These are phyloP conservation scores for Gomphus sp. DNA, from an alignment of 1,284 basidiomycete genomes.

Conservation along the genomic window DNA sequence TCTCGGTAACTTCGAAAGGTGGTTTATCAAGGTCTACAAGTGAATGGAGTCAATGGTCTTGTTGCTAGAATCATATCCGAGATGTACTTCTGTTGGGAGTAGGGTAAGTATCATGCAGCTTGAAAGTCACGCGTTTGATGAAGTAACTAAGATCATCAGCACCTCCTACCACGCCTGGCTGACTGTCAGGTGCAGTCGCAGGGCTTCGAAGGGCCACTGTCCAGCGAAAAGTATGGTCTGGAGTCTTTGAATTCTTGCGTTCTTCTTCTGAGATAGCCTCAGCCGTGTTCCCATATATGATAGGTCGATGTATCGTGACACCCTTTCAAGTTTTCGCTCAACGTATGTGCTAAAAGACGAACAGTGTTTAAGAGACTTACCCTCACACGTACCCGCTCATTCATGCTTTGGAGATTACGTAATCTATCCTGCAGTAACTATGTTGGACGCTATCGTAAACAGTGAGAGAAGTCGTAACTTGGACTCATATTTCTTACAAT, in stretches of 20 bases:
- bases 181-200: slow-evolving; percentile 42
- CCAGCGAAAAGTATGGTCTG: slow-evolving; percentile 94
- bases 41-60: background rate
- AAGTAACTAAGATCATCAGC: slow-evolving; percentile 84
- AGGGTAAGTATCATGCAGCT: slow-evolving; percentile 94
- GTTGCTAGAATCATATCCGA: slow-evolving; percentile 3
- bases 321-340: slow-evolving; percentile 43
- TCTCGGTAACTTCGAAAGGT: slow-evolving; percentile 93
- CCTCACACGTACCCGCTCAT: slow-evolving; percentile 65
- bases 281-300: slow-evolving; percentile 97
- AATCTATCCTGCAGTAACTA: slow-evolving; percentile 21
- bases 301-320: slow-evolving; percentile 79
- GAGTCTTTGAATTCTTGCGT: slow-evolving; percentile 41
- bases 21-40: slow-evolving; percentile 78
- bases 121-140: slow-evolving; percentile 94
- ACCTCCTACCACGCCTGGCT: slow-evolving; percentile 67
- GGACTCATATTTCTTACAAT: slow-evolving; percentile 18
- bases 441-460: slow-evolving; percentile 46
- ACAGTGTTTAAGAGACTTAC: slow-evolving; percentile 32
- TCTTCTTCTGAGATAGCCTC: slow-evolving; percentile 74
- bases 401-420: slow-evolving; percentile 25
- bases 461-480: slow-evolving; percentile 20
- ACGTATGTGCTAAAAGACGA: slow-evolving; percentile 7
- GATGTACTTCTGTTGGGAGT: slow-evolving; percentile 81
- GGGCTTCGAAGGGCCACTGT: slow-evolving; percentile 89